Conservation (phyloP, 2,329 filamentous ascomycete genomes). For the Aspergillus alliaceus region DNA sequence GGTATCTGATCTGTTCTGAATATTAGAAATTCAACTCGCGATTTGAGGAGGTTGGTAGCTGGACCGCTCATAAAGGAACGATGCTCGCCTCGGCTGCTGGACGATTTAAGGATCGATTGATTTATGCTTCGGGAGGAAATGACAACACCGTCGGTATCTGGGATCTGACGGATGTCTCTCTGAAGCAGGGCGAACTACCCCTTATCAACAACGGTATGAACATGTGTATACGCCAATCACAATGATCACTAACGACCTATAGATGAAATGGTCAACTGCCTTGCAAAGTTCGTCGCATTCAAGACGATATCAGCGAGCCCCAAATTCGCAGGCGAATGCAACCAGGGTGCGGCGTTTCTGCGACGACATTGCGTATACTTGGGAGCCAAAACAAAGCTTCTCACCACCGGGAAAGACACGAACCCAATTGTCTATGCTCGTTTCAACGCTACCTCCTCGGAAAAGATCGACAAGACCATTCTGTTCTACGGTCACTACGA, state of each 20-base stretch:
- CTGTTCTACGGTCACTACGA: constrained; percentile 99
- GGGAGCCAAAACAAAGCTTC: constrained; percentile 83
- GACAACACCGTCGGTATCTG: constrained; percentile 88
- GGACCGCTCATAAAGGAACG: constrained; percentile 82
- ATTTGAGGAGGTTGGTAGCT: constrained; percentile 75
- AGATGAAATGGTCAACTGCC: constrained; percentile 66
- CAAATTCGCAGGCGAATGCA: constrained; percentile 87
- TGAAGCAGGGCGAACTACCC: constrained; percentile 44
- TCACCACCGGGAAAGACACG: constrained; percentile 75
- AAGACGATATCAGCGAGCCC: constrained; percentile 86
- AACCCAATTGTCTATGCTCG: constrained; percentile 94
- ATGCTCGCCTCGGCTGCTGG: constrained; percentile 81
- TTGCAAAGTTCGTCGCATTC: constrained; percentile 85
- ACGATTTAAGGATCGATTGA: constrained; percentile 67
- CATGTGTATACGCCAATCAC: neutral
- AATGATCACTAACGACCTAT: constrained; percentile 12
- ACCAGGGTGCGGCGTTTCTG: constrained; percentile 86
- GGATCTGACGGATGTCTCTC: constrained; percentile 66
- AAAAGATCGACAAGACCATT: constrained; percentile 74
- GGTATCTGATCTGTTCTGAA: neutral
- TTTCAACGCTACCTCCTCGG: constrained; percentile 72
- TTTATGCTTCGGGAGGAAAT: constrained; percentile 93
- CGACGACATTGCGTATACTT: constrained; percentile 89
- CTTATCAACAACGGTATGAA: constrained; percentile 58
- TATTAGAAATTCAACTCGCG: constrained; percentile 71